These are phyloP conservation scores for Ensete glaucum DNA, from an alignment of 176 grass and related monocot genomes.

Conservation along the genomic window DNA sequence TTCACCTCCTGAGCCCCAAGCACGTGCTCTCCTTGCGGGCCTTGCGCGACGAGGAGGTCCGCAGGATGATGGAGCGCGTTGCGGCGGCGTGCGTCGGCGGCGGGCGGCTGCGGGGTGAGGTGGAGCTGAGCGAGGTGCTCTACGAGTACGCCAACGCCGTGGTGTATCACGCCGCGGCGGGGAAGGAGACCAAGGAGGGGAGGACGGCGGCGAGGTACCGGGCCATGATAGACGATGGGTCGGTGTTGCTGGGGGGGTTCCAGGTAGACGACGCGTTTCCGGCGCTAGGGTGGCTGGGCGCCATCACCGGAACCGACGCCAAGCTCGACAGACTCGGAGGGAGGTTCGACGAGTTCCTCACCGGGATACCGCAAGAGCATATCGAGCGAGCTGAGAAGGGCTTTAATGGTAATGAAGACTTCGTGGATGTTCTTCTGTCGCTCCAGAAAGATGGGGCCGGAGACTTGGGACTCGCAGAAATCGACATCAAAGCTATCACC, in stretches of 20 bases:
- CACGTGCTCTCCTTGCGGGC: constrained; percentile 35
- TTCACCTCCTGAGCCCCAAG: constrained; percentile 49
- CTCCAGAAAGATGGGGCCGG: constrained; percentile 19
- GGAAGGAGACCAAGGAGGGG: constrained; percentile 14
- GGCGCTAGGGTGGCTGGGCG: constrained; percentile 22
- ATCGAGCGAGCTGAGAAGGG: constrained; percentile 8
- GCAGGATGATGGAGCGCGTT: not conserved
- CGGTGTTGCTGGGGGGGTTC: constrained; percentile 21
- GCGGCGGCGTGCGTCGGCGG: constrained; percentile 2
- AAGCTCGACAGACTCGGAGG: constrained; percentile 23
- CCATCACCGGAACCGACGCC: constrained; percentile 31
- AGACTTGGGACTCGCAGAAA: constrained; percentile 33
- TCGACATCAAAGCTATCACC: constrained; percentile 30
- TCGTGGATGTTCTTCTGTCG: constrained; percentile 45
- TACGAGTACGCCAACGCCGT: constrained; percentile 42
- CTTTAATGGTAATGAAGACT: constrained; percentile 27
- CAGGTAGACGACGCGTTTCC: constrained; percentile 48
- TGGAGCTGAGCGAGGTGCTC: constrained; percentile 39
- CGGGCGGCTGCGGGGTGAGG: not conserved
- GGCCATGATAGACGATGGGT: constrained; percentile 22
- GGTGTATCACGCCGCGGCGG: constrained; percentile 31
- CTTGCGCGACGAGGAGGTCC: constrained; percentile 32
- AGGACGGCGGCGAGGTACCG: constrained; percentile 11
- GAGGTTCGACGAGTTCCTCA: constrained; percentile 35
- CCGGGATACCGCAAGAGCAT: constrained; percentile 33